Base-by-base conservation (phyloP, 116 monocot species). In the Posidonia oceanica region DNA sequence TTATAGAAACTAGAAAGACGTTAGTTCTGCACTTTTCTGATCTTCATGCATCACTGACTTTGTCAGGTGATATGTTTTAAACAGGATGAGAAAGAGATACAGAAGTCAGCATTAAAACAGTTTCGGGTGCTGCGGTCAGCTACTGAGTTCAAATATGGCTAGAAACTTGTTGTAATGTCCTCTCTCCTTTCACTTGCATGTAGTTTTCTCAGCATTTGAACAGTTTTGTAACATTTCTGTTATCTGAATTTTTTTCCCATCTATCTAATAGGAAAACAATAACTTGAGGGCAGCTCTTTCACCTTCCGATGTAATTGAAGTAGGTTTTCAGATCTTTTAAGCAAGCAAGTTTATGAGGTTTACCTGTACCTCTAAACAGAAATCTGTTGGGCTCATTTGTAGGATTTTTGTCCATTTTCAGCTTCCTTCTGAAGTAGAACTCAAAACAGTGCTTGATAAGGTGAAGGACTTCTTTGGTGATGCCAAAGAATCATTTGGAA, bases 401-500 rank as follows among this genome's bases (percentile, higher is more conserved):
- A 13, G n/a, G 36, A n/a, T 39, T 67, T 61, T 63, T 18, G 1
- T 55, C 37, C 37, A 52, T n/a, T 69, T 79, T 79, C 84, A 95
- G 96, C 86, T 96, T 71, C 97, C 91, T 13, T 68, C 39, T 41
- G 68, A 82, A 78, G 89, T 85, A 76, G 92, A 97, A 71, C 91
- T 97, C 52, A 97, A 92, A 69, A 87, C 97, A 36, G 97, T 92
- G 22, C 21, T 97, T 62, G 97, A 97, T 71, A 97, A 97, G 76
- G 97, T 89, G 80, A 89, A 85, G 69, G 92, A 89, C 63, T 92
- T 97, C 85, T 80, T 97, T 70, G 86, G 86, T 78, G 80, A 76
- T 72, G 95, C 83, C 39, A 97, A 97, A 82, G 97, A 97, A 77
- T 91, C 97, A 59, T 97, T 97, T 82, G 97, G 87, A 38, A 89